Conservation (phyloP, 1,139 yeast species). For the Taiozyma onychis region DNA sequence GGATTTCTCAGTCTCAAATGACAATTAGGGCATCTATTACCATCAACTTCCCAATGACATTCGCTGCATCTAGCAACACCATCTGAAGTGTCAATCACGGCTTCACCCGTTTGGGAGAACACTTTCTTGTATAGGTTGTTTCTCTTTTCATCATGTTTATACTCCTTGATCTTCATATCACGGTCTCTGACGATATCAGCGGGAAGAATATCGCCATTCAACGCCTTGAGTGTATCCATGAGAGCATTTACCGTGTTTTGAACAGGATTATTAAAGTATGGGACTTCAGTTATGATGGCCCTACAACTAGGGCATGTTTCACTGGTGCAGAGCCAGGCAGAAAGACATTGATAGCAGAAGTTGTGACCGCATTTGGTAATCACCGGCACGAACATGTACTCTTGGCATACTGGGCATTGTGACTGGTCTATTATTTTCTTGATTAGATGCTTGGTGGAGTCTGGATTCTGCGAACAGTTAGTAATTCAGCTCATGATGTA, state of each 20-base stretch:
- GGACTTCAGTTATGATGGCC: conserved; percentile 35
- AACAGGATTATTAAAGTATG: conserved; percentile 40
- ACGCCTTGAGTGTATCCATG: conserved; percentile 28
- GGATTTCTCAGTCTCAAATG: conserved; percentile 25
- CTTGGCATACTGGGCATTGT: conserved; percentile 30
- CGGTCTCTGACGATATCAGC: conserved; percentile 25
- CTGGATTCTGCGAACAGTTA: conserved; percentile 13
- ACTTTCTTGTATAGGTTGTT: conserved; percentile 41
- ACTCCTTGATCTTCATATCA: conserved; percentile 24
- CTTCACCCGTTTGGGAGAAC: conserved; percentile 43
- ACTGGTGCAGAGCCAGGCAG: conserved; percentile 44
- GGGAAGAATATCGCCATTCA: conserved; percentile 22
- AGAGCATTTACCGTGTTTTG: conserved; percentile 10
- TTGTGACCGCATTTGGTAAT: conserved; percentile 32
- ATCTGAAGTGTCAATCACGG: conserved; percentile 63
- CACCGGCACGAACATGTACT: conserved; percentile 31
- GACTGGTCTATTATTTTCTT: conserved; percentile 17
- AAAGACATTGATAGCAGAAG: conserved; percentile 38
- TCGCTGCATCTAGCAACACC: conserved; percentile 76
- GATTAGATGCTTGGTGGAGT: conserved; percentile 8
- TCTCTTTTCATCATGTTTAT: conserved; percentile 33
- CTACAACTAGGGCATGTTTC: conserved; percentile 55
- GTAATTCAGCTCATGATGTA: not conserved
- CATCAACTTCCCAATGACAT: conserved; percentile 80
- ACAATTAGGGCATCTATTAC: conserved; percentile 50